phyloP scores from a whole-genome alignment of 495 filamentous ascomycete species.

The Xylaria acuta region DNA sequence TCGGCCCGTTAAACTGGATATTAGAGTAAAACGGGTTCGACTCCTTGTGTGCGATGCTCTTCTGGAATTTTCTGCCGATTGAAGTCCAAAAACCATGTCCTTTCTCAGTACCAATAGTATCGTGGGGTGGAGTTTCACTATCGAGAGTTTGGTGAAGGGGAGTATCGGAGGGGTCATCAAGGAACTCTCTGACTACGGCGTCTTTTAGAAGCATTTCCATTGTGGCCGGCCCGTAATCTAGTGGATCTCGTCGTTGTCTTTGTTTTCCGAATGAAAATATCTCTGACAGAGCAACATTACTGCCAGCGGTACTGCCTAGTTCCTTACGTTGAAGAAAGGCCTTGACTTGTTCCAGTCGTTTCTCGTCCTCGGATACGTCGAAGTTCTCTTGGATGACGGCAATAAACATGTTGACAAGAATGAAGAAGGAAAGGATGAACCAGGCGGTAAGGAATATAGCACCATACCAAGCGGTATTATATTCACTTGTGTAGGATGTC shows the following conservation, averaged over 20 bases:
- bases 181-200: conserved; percentile 90
- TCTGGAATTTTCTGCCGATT: conserved; percentile 62
- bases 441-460: conserved; percentile 91
- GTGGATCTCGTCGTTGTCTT: conserved; percentile 72
- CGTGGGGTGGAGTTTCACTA: conserved; percentile 43
- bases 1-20: conserved; percentile 69
- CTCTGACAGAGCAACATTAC: conserved; percentile 83
- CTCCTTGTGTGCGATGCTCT: conserved; percentile 66
- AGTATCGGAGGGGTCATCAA: conserved; percentile 70
- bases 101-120: conserved; percentile 34
- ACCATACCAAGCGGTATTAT: conserved; percentile 87
- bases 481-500: conserved; percentile 66
- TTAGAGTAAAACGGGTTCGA: conserved; percentile 96
- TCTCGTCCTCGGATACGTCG: conserved; percentile 98
- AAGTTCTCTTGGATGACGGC: conserved; percentile 99
- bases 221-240: conserved; percentile 86
- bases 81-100: conserved; percentile 62
- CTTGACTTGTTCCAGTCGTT: conserved; percentile 93
- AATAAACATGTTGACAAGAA: conserved; percentile 99
- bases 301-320: conserved; percentile 63
- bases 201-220: conserved; percentile 96
- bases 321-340: conserved; percentile 93
- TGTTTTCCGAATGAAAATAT: conserved; percentile 82
- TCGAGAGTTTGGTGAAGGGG: conserved; percentile 48
- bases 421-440: conserved; percentile 95